A percentile compares a stretch with the other conserved stretches of the same genome.
Evolutionary conservation across 2,329 filamentous ascomycete species (phyloP).

Genomic region (Cercospora berteroae): DNA sequence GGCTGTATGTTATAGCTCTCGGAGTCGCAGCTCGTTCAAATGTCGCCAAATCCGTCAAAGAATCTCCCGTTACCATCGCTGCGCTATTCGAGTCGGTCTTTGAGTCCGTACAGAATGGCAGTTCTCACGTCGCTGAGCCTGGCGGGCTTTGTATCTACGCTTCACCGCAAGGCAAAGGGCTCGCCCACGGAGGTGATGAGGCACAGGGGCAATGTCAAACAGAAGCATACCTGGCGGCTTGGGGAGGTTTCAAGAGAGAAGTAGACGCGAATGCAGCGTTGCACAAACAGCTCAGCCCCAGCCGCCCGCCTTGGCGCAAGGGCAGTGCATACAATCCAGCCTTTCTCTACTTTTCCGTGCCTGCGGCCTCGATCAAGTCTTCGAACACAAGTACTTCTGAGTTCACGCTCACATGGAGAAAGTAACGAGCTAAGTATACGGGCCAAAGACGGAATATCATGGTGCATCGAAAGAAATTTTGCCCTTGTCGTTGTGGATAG

Average conservation of each 20-base stretch:
- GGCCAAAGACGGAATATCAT: background rate
- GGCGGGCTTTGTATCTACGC: background rate
- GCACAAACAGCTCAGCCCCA: background rate
- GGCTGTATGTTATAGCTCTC: background rate
- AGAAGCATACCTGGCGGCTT: background rate
- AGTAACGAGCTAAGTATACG: background rate
- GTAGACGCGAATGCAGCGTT: background rate
- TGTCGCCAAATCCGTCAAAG: background rate
- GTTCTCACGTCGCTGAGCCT: background rate
- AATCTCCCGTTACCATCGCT: background rate
- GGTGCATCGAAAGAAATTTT: background rate
- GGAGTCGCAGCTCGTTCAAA: accelerated
- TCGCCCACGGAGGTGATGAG: background rate
- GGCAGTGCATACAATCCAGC: background rate
- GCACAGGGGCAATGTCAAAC: background rate
- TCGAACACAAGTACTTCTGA: too few relatives aligned
- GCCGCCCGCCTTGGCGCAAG: background rate
- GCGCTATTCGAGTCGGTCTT: background rate
- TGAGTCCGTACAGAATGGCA: background rate
- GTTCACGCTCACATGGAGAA: background rate
- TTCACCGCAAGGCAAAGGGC: background rate
- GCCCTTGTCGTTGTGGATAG: too few relatives aligned
- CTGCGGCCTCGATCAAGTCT: background rate
- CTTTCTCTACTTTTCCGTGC: background rate
- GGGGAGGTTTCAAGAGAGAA: background rate